Base-by-base conservation (phyloP, 2,329 filamentous ascomycete genomes). In the Cryphonectria japonica region DNA sequence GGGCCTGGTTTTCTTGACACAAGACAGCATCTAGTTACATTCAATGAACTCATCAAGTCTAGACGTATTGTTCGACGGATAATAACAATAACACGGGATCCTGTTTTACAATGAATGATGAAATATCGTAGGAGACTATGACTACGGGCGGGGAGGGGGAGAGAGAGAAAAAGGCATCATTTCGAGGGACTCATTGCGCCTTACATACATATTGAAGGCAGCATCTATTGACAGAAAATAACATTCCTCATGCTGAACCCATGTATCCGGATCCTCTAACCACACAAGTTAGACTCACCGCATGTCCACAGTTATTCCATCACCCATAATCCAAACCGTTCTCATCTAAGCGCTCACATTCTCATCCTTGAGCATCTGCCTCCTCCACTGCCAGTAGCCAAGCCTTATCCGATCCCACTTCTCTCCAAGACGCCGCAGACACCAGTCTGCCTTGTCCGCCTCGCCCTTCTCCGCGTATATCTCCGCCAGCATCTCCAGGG, bases 361-460 rank as follows among this genome's bases (percentile, higher is more conserved):
- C 65, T 52, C 69, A 41, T 75, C 71, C 65, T 67, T 72, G 13
- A 89, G 78, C 75, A 84, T 78, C 59, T 79, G 81, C 78, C 89
- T 89, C 78, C 88, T 86, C 82, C 92, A 97, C 77, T 93, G 91
- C 96, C 96, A 99, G 82, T 98, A 99, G 74, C 95, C 95, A 74
- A 90, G 91, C 71, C 96, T 86, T 72, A 99, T 92, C 8, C 93
- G 93, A 85, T 99, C 96, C 87, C 94, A 99, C 83, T 91, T 95
- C 77, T 92, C 90, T 64, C 89, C 92, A 77, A 99, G 80, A 73
- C 97, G 83, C 71, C 87, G 87, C 77, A 98, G 81, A 72, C 92
- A 94, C 77, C 89, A 81, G 68, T 85, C 88, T 1, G 94, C 94
- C 79, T 89, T 87, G 26, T 87, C 85, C 74, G 80, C 85, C 66